phyloP scores from a whole-genome alignment of 345 rosid species.

The Linum lewisii region DNA sequence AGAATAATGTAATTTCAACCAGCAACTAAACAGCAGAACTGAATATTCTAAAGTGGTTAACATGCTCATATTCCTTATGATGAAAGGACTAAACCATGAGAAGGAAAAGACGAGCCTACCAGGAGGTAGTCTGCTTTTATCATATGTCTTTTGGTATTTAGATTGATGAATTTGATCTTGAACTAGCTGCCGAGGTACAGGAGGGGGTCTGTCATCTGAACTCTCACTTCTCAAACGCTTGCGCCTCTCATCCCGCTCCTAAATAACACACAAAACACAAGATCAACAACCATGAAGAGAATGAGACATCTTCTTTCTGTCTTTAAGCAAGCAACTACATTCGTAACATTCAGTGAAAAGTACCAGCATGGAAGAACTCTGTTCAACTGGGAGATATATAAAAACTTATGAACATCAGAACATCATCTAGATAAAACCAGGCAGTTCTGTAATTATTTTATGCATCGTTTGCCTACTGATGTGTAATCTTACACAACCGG shows the following conservation, averaged over 20 bases:
- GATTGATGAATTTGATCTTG: slow-evolving; percentile 41
- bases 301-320: background rate
- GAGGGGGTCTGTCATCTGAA: slow-evolving; percentile 42
- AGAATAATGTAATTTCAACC: background rate
- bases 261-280: slow-evolving; percentile 13
- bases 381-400: too few species aligned
- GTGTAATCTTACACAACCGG: background rate
- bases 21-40: background rate
- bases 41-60: background rate
- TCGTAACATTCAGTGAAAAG: background rate
- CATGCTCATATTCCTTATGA: background rate
- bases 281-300: slow-evolving; percentile 1
- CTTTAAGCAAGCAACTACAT: background rate
- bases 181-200: slow-evolving; percentile 38
- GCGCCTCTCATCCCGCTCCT: slow-evolving; percentile 98
- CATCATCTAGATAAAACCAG: background rate
- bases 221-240: slow-evolving; percentile 59
- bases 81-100: background rate
- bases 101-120: slow-evolving; percentile 33
- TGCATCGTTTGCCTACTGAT: background rate
- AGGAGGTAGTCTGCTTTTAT: slow-evolving; percentile 71
- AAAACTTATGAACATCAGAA: too few species aligned
- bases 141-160: slow-evolving; percentile 40
- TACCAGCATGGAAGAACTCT: too few species aligned
- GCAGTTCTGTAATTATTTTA: too few species aligned